Percentiles rank a stretch among this genome's conserved stretches.
Conservation (phyloP, 768 basidiomycete genomes). For the Daedalea quercina region DNA sequence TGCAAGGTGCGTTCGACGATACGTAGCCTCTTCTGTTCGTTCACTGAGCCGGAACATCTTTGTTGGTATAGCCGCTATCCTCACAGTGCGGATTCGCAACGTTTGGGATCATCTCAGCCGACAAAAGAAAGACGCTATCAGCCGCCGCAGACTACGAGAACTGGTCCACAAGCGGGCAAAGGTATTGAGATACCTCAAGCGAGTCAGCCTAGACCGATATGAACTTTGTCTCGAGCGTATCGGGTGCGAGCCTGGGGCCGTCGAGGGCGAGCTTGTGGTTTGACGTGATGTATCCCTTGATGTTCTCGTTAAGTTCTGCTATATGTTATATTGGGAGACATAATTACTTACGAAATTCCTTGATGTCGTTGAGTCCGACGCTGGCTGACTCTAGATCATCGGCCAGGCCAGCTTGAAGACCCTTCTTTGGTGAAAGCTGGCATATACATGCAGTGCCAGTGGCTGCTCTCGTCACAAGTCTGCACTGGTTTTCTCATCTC, state of each 20-base stretch:
- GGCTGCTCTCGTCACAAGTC: too few species aligned
- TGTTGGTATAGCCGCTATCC: conserved; percentile 61
- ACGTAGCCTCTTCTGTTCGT: not conserved
- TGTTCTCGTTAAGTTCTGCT: too few species aligned
- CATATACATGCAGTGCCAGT: too few species aligned
- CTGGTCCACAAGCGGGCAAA: conserved; percentile 83
- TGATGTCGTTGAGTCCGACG: too few species aligned
- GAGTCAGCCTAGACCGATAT: conserved; percentile 60
- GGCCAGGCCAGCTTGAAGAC: too few species aligned
- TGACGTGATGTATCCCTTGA: conserved; percentile 24
- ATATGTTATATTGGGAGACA: too few species aligned
- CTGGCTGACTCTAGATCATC: too few species aligned
- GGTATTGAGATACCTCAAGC: conserved; percentile 72
- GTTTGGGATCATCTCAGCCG: conserved; percentile 66
- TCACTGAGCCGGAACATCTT: not conserved
- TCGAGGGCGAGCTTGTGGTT: conserved; percentile 87
- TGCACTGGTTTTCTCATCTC: too few species aligned
- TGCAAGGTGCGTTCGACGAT: conserved; percentile 62
- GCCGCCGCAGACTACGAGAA: conserved; percentile 65
- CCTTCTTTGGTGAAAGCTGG: too few species aligned
- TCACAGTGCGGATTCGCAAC: conserved; percentile 82
- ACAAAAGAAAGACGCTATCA: conserved; percentile 70
- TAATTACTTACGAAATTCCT: too few species aligned
- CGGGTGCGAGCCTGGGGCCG: conserved; percentile 70
- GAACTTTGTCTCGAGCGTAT: conserved; percentile 64